Evolutionary conservation across 306 rosid species (phyloP).

Genomic region (Acacia crassicarpa): DNA sequence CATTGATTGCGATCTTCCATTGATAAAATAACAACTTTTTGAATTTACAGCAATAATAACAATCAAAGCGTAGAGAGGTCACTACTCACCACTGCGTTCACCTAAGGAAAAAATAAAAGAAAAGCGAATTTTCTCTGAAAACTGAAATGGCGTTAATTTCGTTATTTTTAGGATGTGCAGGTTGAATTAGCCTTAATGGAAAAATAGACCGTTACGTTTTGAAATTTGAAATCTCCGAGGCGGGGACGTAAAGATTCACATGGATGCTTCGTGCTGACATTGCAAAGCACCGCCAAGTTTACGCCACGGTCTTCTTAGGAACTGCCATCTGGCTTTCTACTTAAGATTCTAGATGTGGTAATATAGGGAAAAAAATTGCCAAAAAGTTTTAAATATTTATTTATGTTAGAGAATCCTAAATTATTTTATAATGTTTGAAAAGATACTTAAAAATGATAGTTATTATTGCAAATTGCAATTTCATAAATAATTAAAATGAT

Average conservation of each 20-base stretch:
- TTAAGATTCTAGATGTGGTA: not conserved
- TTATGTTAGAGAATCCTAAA: not conserved
- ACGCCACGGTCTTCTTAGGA: not conserved
- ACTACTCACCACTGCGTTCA: not conserved
- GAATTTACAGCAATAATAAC: slow-evolving; percentile 29
- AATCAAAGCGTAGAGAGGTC: slow-evolving; percentile 28
- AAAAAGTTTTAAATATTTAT: not conserved
- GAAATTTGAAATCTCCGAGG: slow-evolving; percentile 57
- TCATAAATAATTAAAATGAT: too few species aligned
- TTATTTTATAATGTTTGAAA: too few species aligned
- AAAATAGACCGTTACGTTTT: slow-evolving; percentile 56
- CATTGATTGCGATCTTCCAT: slow-evolving; percentile 53
- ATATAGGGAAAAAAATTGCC: not conserved
- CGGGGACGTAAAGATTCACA: slow-evolving; percentile 37
- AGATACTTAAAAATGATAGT: too few species aligned
- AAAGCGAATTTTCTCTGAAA: not conserved
- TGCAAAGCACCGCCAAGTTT: not conserved
- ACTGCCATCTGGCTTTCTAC: not conserved
- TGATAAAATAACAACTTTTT: slow-evolving; percentile 31
- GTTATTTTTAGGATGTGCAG: slow-evolving; percentile 7
- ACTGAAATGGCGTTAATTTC: slow-evolving; percentile 37
- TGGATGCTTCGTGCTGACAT: not conserved
- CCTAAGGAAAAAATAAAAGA: not conserved
- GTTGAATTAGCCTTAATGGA: slow-evolving; percentile 36
- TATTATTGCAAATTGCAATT: too few species aligned